Base-by-base conservation (phyloP, 1,139 yeast genomes). In the Suhomyces yuchorum region DNA sequence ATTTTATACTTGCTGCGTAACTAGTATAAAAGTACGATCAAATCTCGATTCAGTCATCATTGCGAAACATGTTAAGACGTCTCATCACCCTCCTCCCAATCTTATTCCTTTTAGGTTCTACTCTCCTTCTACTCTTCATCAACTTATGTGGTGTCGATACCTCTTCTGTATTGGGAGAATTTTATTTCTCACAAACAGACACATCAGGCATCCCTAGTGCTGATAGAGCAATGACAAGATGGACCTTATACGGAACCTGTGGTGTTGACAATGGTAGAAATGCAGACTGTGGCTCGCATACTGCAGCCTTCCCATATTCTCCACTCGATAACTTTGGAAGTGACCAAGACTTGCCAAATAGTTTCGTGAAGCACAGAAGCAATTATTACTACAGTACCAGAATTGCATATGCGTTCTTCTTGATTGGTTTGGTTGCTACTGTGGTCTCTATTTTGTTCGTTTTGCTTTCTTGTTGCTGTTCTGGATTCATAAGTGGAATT, bases 181-280 rank as follows among this genome's bases (percentile, higher is more conserved):
- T 87, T 65, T 87, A 82, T 68, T 87, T 88, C 85, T 67, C 89
- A 34, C 73, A 84, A 60, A 91, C 87, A 17, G 83, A 82, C 52
- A 85, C 95, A 24, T 65, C 78, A n/a, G 67, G 66, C 15, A 78
- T 85, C 48, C 61, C 76, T 11, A 77, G 78, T 39, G 82, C 85
- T 23, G 62, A 67, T 4, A 66, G 70, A 42, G 56, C 63, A 20
- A 58, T 66, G 30, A 73, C 84, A 3, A 75, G 89, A 64, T 88
- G 96, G 96, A 85, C 90, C n/a, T 73, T 76, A 57, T 88, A 87
- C 67, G 75, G 78, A 44, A 61, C 73, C 51, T 89, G 96, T 69
- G 82, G 76, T 26, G 80, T 69, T 22, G 7, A 20, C 4, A 51
- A 49, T 24, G 72, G 75, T 43, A 70, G 71, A 45, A 66, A 70